Base-by-base conservation (phyloP, 495 filamentous ascomycete species). In the Neurospora cerealis region DNA sequence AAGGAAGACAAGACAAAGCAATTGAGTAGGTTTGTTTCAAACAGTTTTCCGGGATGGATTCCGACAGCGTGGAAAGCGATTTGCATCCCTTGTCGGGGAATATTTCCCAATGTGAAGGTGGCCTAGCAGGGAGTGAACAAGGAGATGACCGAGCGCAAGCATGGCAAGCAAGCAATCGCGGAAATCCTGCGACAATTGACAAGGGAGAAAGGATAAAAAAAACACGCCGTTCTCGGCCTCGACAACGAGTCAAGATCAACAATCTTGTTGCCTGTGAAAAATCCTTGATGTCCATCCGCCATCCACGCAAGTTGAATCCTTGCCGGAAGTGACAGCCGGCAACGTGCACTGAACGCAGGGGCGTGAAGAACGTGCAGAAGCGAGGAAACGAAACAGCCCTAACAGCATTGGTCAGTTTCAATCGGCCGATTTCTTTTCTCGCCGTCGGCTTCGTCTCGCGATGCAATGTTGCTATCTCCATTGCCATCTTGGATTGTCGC, bases 321-420 rank as follows among this genome's bases (percentile, higher is more conserved):
- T 66, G 54, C 24, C 54, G 54, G 54, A 62, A 62, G 54, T 62
- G 2, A 0, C 54, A 66, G 54, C 54, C 54, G 54, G 54, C 54
- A 66, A 66, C 28, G 54, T 66, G 54, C 54, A 66, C 54, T 62
- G 0, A 62, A 42, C 37, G 72, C 70, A 73, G 71, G 42, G 70
- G 71, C 71, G 15, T 36, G 28, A 66, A 34, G 54, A 66, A 66
- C 28, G 54, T 41, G 73, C 73, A 73, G 71, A 75, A 75, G 73
- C 73, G 73, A 73, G 39, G 21, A 72, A 70, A 75, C 73, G 71
- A 75, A 75, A 73, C 73, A 75, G 69, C 15, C 28, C 28, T 66
- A 19, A 62, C 28, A 66, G 6, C 28, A 9, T 34, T 34, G 54
- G 54, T 19, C 6, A 34, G 28, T 66, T 66, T 19, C 54, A 66